phyloP scores from a whole-genome alignment of 192 early-diverging fungal genomes.

The Coemansia sp. region DNA sequence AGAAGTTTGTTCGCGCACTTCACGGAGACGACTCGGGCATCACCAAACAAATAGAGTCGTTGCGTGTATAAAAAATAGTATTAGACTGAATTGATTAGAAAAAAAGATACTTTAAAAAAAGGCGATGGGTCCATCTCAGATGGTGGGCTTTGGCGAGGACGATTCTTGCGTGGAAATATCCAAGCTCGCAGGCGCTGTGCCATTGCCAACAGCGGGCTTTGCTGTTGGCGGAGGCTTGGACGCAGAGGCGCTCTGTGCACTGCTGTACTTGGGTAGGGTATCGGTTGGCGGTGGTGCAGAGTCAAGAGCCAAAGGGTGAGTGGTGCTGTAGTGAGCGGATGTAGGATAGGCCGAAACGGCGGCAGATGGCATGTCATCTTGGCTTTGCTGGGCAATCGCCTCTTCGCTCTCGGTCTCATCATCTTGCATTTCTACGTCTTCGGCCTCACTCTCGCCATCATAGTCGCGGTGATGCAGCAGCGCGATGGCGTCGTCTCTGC shows the following conservation, averaged over 20 bases:
- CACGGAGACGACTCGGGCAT: constrained; percentile 47
- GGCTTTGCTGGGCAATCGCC: not conserved
- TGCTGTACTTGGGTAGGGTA: constrained; percentile 13
- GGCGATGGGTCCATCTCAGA: not conserved
- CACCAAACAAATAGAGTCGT: constrained; percentile 37
- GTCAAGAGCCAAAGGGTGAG: not conserved
- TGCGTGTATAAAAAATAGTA: constrained; percentile 19
- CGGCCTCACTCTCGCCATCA: constrained; percentile 41
- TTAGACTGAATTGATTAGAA: not conserved
- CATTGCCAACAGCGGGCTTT: constrained; percentile 24
- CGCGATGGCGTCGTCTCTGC: constrained; percentile 19
- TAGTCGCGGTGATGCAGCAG: constrained; percentile 9
- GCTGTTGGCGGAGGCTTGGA: constrained; percentile 36
- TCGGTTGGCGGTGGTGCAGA: constrained; percentile 12
- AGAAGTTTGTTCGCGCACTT: constrained; percentile 46
- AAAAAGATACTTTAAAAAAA: not conserved
- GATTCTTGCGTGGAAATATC: not conserved
- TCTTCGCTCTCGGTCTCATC: constrained; percentile 32
- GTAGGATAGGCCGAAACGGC: not conserved
- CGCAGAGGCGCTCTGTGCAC: not conserved
- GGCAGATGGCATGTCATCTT: not conserved
- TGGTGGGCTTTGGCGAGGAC: not conserved
- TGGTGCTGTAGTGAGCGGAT: not conserved
- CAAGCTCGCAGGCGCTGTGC: constrained; percentile 7
- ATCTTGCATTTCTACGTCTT: constrained; percentile 55